These are phyloP conservation scores for Alternaria sp. DNA, from an alignment of 2,329 filamentous ascomycete genomes.

Conservation along the genomic window DNA sequence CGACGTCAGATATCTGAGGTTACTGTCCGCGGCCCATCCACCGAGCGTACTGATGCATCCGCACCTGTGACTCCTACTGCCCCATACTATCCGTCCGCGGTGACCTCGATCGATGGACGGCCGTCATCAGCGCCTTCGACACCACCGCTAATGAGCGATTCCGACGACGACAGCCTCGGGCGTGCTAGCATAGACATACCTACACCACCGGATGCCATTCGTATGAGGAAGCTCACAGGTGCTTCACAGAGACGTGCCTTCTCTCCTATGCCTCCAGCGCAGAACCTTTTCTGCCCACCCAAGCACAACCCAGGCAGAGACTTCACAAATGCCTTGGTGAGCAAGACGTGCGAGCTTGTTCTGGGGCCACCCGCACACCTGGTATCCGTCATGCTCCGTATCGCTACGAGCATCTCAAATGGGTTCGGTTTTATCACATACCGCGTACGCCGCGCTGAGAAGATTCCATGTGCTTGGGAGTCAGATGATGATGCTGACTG, in stretches of 20 bases:
- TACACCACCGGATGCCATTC: conserved; percentile 49
- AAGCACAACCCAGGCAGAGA: conserved; percentile 47
- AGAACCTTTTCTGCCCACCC: conserved; percentile 67
- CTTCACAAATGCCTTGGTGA: conserved; percentile 66
- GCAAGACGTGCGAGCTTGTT: conserved; percentile 78
- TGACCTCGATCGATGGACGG: conserved; percentile 26
- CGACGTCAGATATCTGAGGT: conserved; percentile 46
- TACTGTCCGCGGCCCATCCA: conserved; percentile 39
- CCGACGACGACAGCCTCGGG: conserved; percentile 52
- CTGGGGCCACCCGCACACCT: conserved; percentile 82
- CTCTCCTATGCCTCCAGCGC: conserved; percentile 71
- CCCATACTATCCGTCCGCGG: conserved; percentile 23
- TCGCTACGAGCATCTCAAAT: conserved; percentile 75
- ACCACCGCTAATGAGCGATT: conserved; percentile 54
- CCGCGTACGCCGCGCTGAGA: conserved; percentile 37
- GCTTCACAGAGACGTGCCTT: conserved; percentile 65
- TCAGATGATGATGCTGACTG: conserved; percentile 61
- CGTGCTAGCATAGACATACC: conserved; percentile 47
- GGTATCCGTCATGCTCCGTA: conserved; percentile 78
- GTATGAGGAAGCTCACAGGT: conserved; percentile 54
- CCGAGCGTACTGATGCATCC: conserved; percentile 17
- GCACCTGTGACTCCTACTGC: conserved; percentile 32
- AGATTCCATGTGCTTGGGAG: conserved; percentile 62
- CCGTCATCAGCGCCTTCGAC: conserved; percentile 50
- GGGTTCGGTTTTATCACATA: conserved; percentile 49